Conservation (phyloP, 1,284 basidiomycete species). For the Cryptococcus wingfieldii region DNA sequence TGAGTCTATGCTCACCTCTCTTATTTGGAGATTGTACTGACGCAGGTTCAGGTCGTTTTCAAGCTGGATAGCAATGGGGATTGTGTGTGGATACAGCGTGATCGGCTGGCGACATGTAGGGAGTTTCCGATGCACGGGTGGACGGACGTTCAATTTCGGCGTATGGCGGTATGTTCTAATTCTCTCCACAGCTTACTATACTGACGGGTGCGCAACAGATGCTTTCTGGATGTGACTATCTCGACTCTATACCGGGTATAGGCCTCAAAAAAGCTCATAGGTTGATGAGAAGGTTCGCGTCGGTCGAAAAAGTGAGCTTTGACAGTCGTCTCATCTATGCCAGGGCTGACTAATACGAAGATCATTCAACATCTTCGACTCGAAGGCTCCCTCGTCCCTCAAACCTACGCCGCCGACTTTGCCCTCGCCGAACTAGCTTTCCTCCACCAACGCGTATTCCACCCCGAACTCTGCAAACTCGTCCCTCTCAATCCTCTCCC, state of each 20-base stretch:
- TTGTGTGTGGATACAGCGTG: conserved; percentile 73
- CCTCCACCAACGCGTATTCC: conserved; percentile 87
- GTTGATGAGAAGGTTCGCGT: conserved; percentile 77
- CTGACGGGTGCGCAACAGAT: conserved; percentile 53
- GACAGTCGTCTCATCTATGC: neutral
- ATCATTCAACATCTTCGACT: conserved; percentile 67
- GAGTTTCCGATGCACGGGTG: conserved; percentile 80
- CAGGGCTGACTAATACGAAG: conserved; percentile 12
- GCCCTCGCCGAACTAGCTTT: conserved; percentile 85
- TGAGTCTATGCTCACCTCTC: conserved; percentile 48
- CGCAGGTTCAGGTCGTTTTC: conserved; percentile 53
- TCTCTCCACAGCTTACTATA: neutral
- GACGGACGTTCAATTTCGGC: conserved; percentile 82
- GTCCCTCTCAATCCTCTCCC: conserved; percentile 64
- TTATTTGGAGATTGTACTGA: neutral
- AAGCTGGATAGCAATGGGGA: conserved; percentile 77
- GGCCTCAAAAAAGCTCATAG: conserved; percentile 94
- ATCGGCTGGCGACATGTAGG: conserved; percentile 67
- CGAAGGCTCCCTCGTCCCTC: conserved; percentile 80
- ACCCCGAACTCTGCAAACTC: conserved; percentile 62
- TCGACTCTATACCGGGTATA: conserved; percentile 91
- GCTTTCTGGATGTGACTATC: conserved; percentile 94
- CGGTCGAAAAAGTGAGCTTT: conserved; percentile 67
- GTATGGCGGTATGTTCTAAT: conserved; percentile 64
- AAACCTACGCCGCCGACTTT: conserved; percentile 66